phyloP scores from a whole-genome alignment of 1,139 yeast species.

The Protomyces inundatus region DNA sequence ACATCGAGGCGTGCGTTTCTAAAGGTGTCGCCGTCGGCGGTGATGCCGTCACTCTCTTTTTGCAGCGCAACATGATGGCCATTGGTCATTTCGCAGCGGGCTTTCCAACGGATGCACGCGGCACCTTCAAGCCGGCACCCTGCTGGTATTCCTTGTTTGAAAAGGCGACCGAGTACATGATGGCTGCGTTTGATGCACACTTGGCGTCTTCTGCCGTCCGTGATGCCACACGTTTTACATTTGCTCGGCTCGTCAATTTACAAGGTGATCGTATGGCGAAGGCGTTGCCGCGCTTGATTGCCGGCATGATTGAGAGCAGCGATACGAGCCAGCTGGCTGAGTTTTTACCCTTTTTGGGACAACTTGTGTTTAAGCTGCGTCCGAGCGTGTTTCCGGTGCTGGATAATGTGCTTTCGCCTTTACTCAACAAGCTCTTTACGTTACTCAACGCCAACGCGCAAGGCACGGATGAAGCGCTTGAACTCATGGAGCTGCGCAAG shows the following conservation, averaged over 20 bases:
- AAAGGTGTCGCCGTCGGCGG: constrained; percentile 39
- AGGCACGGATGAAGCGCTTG: constrained; percentile 44
- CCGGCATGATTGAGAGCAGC: constrained; percentile 64
- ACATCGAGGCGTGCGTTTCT: constrained; percentile 53
- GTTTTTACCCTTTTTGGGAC: constrained; percentile 80
- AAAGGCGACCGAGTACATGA: constrained; percentile 73
- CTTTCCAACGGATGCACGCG: constrained; percentile 46
- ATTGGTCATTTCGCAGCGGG: constrained; percentile 88
- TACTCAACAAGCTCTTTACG: constrained; percentile 59
- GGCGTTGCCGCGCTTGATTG: constrained; percentile 67
- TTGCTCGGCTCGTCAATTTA: constrained; percentile 78
- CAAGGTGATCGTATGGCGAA: constrained; percentile 52
- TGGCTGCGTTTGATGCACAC: constrained; percentile 75
- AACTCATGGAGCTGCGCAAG: constrained; percentile 52
- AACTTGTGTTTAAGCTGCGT: constrained; percentile 72
- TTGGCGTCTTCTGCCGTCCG: constrained; percentile 64
- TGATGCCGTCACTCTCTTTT: constrained; percentile 53
- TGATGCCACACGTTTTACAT: constrained; percentile 79
- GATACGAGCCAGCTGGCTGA: constrained; percentile 66
- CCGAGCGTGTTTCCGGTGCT: constrained; percentile 67
- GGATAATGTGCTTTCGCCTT: constrained; percentile 66
- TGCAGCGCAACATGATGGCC: constrained; percentile 83
- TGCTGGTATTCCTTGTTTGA: constrained; percentile 49
- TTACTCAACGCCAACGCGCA: constrained; percentile 46
- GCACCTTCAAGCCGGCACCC: constrained; percentile 34